Evolutionary conservation across 345 rosid genomes (phyloP).

Genomic region (Aegle marmelos): DNA sequence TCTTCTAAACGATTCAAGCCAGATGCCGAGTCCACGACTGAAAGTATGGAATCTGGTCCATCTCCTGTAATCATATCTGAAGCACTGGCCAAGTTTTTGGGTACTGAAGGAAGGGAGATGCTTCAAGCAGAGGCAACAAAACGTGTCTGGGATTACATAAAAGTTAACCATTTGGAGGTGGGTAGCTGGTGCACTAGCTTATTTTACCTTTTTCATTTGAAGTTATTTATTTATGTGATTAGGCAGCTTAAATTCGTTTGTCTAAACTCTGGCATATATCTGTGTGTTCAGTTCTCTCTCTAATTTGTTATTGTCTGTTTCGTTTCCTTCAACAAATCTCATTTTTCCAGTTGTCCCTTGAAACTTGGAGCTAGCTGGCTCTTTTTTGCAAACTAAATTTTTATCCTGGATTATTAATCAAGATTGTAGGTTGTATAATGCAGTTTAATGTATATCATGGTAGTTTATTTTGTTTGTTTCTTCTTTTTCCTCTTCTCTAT

Average conservation of each 20-base stretch:
- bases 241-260: not conserved
- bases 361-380: not conserved
- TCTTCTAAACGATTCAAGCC: constrained; percentile 64
- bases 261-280: not conserved
- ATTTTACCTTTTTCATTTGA: not conserved
- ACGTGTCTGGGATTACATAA: constrained; percentile 80
- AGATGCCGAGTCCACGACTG: constrained; percentile 50
- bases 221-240: not conserved
- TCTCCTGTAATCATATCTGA: constrained; percentile 61
- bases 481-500: not conserved
- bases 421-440: not conserved
- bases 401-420: not conserved
- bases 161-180: constrained; percentile 75
- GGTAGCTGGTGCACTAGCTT: constrained; percentile 8
- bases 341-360: no score
- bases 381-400: not conserved
- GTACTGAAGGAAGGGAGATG: constrained; percentile 65
- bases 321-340: not conserved
- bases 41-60: constrained; percentile 39
- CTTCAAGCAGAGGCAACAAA: constrained; percentile 46
- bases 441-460: no score
- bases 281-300: not conserved
- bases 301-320: not conserved
- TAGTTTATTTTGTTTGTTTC: not conserved
- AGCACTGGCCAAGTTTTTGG: constrained; percentile 77